Percentiles rank a stretch among this genome's conserved stretches.
These are phyloP conservation scores for Russula sp. DNA, from an alignment of 768 basidiomycete genomes.

Conservation along the genomic window DNA sequence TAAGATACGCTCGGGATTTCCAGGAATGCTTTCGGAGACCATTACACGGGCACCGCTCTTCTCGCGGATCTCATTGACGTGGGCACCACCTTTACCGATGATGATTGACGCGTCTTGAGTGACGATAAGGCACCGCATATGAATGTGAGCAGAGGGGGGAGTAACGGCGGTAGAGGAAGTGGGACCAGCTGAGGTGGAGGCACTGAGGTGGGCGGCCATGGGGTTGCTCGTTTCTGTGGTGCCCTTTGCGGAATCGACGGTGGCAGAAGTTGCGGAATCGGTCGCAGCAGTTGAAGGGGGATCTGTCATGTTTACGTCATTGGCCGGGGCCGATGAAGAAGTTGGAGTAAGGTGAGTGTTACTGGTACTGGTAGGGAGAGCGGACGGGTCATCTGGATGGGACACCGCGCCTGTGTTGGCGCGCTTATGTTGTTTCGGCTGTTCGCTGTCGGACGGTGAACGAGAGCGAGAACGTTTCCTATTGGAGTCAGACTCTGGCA, in stretches of 20 bases:
- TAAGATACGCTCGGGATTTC: slow-evolving; percentile 97
- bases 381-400: slow-evolving; percentile 35
- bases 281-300: slow-evolving; percentile 31
- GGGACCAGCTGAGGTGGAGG: slow-evolving; percentile 46
- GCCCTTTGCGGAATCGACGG: slow-evolving; percentile 47
- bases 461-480: slow-evolving; percentile 86
- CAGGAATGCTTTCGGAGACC: slow-evolving; percentile 97
- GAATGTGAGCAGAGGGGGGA: slow-evolving; percentile 77
- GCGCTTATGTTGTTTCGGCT: slow-evolving; percentile 76
- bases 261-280: slow-evolving; percentile 49
- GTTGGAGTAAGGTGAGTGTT: slow-evolving; percentile 38
- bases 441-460: slow-evolving; percentile 75
- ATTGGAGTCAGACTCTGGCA: slow-evolving; percentile 81
- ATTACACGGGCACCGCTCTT: slow-evolving; percentile 95
- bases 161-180: slow-evolving; percentile 42
- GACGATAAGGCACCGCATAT: slow-evolving; percentile 97
- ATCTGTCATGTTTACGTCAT: slow-evolving; percentile 66
- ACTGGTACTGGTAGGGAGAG: slow-evolving; percentile 40
- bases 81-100: slow-evolving; percentile 91
- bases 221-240: slow-evolving; percentile 32
- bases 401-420: slow-evolving; percentile 71
- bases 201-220: slow-evolving; percentile 34
- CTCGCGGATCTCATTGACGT: slow-evolving; percentile 98
- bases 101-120: slow-evolving; percentile 99
- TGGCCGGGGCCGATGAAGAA: slow-evolving; percentile 34